Evolutionary conservation across 1,284 basidiomycete species (phyloP).

Genomic region (Boletus mariae): DNA sequence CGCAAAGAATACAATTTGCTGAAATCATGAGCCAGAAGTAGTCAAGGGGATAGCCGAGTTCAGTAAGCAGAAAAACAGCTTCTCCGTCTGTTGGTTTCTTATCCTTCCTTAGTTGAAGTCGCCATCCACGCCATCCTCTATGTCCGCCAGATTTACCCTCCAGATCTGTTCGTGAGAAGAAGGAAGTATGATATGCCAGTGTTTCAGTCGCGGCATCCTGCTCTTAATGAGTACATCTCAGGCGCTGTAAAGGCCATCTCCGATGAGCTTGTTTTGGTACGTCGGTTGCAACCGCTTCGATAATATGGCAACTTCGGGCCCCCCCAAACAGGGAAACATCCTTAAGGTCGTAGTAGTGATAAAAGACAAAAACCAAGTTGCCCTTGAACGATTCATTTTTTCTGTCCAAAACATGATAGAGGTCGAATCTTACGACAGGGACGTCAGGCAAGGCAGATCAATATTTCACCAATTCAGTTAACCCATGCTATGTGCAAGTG

Average conservation of each 20-base stretch:
- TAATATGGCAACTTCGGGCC: neutral
- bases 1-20: neutral
- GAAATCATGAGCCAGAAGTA: conserved; percentile 43
- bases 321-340: conserved; percentile 54
- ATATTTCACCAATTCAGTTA: conserved; percentile 1
- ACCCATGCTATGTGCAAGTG: conserved; percentile 38
- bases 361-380: conserved; percentile 70
- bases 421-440: conserved; percentile 61
- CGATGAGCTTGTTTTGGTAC: conserved; percentile 69
- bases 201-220: conserved; percentile 88
- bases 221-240: conserved; percentile 83
- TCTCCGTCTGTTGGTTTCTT: neutral
- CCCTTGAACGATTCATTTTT: conserved; percentile 82
- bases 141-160: conserved; percentile 85
- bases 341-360: conserved; percentile 77
- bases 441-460: conserved; percentile 46
- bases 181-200: conserved; percentile 89
- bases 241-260: conserved; percentile 72
- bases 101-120: conserved; percentile 64
- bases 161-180: conserved; percentile 80
- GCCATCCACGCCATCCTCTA: conserved; percentile 91
- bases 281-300: conserved; percentile 16
- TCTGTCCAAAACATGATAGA: conserved; percentile 69
- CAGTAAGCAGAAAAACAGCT: conserved; percentile 40
- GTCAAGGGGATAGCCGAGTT: conserved; percentile 62